phyloP scores from a whole-genome alignment of 2,329 filamentous ascomycete species.

The Chrysosporium keratinophilum region DNA sequence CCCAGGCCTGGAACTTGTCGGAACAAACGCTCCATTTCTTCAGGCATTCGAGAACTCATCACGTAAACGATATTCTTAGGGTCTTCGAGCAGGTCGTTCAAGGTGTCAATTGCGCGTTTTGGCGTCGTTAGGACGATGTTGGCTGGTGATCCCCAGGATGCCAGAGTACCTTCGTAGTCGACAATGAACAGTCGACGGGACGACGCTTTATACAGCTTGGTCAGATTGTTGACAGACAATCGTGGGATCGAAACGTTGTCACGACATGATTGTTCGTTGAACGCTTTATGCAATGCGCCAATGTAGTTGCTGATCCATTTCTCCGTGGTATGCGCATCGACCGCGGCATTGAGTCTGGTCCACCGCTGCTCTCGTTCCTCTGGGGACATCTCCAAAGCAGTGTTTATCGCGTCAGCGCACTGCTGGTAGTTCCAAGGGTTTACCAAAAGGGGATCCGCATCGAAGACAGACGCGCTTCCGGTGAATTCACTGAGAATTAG shows the following conservation, averaged over 20 bases:
- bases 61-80: slow-evolving; percentile 79
- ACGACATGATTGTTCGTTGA: slow-evolving; percentile 73
- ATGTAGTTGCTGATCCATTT: slow-evolving; percentile 77
- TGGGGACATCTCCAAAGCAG: slow-evolving; percentile 67
- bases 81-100: slow-evolving; percentile 73
- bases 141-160: slow-evolving; percentile 73
- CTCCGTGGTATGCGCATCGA: slow-evolving; percentile 70
- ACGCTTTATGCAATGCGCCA: slow-evolving; percentile 59
- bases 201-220: slow-evolving; percentile 55
- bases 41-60: slow-evolving; percentile 80
- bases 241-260: slow-evolving; percentile 81
- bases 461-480: slow-evolving; percentile 77
- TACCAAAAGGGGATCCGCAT: slow-evolving; percentile 67
- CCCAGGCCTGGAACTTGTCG: slow-evolving; percentile 72
- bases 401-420: slow-evolving; percentile 75
- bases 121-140: slow-evolving; percentile 80
- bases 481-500: slow-evolving; percentile 93
- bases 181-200: slow-evolving; percentile 71
- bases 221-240: slow-evolving; percentile 57
- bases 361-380: slow-evolving; percentile 67
- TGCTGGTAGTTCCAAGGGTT: slow-evolving; percentile 94
- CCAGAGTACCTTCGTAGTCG: slow-evolving; percentile 87
- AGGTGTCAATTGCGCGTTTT: slow-evolving; percentile 68
- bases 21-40: slow-evolving; percentile 81
- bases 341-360: slow-evolving; percentile 59